Evolutionary conservation across 768 basidiomycete species (phyloP).

Genomic region (Amanita fuliginea): DNA sequence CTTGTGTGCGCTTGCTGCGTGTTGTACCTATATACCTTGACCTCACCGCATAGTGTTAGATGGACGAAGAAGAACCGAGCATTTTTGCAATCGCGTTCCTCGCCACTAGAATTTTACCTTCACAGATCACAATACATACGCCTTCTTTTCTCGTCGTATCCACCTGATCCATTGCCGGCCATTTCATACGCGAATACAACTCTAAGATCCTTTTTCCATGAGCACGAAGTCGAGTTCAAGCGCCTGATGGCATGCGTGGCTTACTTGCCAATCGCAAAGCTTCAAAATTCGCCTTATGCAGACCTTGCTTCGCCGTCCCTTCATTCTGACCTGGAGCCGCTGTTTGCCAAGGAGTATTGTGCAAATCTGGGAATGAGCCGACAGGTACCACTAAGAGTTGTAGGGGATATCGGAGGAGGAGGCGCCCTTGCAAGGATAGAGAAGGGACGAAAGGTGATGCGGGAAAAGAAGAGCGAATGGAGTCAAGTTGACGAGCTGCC

Average conservation of each 20-base stretch:
- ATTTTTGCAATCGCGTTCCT: slow-evolving; percentile 60
- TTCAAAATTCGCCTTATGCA: slow-evolving; percentile 63
- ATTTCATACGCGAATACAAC: slow-evolving; percentile 65
- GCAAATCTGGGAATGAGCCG: slow-evolving; percentile 80
- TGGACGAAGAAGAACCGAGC: slow-evolving; percentile 63
- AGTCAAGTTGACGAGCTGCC: slow-evolving; percentile 83
- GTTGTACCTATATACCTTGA: background rate
- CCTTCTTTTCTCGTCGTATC: slow-evolving; percentile 53
- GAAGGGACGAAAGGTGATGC: slow-evolving; percentile 90
- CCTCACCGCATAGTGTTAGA: slow-evolving; percentile 27
- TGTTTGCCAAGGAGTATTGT: slow-evolving; percentile 88
- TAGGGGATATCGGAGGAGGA: slow-evolving; percentile 87
- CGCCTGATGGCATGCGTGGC: slow-evolving; percentile 60
- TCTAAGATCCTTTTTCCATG: slow-evolving; percentile 50
- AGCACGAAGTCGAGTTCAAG: slow-evolving; percentile 52
- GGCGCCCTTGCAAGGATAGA: slow-evolving; percentile 88
- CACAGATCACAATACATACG: slow-evolving; percentile 87
- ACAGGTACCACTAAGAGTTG: slow-evolving; percentile 78
- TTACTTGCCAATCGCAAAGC: slow-evolving; percentile 57
- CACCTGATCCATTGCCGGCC: slow-evolving; percentile 46
- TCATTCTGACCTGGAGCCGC: slow-evolving; percentile 67
- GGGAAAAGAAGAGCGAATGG: slow-evolving; percentile 90
- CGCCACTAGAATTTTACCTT: slow-evolving; percentile 80
- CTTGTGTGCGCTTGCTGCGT: slow-evolving; percentile 39
- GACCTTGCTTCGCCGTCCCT: slow-evolving; percentile 63